A percentile compares a stretch with the other conserved stretches of the same genome.
Evolutionary conservation across 116 monocot species (phyloP).

Genomic region (Cymodocea nodosa): DNA sequence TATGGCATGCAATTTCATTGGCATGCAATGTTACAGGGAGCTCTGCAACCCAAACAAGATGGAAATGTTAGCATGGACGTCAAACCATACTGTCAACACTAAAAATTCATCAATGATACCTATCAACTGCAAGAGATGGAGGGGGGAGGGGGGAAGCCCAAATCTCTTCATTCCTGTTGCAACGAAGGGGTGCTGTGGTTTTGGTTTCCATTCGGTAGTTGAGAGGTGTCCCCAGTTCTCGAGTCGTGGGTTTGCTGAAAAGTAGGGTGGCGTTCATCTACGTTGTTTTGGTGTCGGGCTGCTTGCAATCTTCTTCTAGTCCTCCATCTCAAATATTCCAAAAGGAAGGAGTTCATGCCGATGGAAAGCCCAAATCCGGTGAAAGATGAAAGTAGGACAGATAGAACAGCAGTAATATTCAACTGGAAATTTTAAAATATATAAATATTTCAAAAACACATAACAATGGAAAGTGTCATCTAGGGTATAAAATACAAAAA

Average conservation of each 20-base stretch:
- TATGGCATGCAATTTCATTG: too few species aligned
- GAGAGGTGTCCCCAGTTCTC: slow-evolving; percentile 3
- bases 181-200: slow-evolving; percentile 11
- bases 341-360: slow-evolving; percentile 52
- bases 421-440: slow-evolving; percentile 33
- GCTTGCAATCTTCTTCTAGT: slow-evolving; percentile 30
- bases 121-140: too few species aligned
- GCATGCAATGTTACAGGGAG: too few species aligned
- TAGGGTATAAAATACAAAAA: not conserved
- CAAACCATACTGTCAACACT: too few species aligned
- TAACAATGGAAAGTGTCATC: not conserved
- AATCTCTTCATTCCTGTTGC: too few species aligned
- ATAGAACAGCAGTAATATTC: slow-evolving; percentile 50
- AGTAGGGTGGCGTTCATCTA: slow-evolving; percentile 11
- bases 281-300: slow-evolving; percentile 20
- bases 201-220: slow-evolving; percentile 18
- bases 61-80: too few species aligned
- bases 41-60: too few species aligned
- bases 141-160: too few species aligned
- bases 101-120: too few species aligned
- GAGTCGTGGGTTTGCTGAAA: not conserved
- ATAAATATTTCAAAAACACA: not conserved
- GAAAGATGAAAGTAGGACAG: slow-evolving; percentile 83
- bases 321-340: slow-evolving; percentile 32
- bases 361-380: slow-evolving; percentile 93